These are phyloP conservation scores for Thalia dealbata DNA, from an alignment of 176 grass and related monocot species.

Conservation along the genomic window DNA sequence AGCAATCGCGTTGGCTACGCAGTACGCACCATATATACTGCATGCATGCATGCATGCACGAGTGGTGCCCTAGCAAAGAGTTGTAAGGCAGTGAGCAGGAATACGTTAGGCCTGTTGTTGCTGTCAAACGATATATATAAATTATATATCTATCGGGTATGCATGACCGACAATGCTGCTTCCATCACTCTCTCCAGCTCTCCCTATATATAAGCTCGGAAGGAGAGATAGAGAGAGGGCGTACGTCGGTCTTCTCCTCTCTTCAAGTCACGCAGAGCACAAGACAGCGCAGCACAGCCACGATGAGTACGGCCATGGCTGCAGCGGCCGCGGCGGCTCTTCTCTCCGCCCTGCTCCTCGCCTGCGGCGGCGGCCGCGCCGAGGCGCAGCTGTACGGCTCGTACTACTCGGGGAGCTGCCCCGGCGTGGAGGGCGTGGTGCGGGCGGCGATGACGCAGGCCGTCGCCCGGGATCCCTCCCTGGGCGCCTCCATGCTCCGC, in stretches of 20 bases:
- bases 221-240: background rate
- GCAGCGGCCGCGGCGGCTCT: background rate
- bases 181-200: background rate
- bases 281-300: too few species aligned
- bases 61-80: too few species aligned
- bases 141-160: too few species aligned
- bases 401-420: background rate
- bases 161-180: background rate
- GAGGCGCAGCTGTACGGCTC: background rate
- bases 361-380: background rate
- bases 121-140: too few species aligned
- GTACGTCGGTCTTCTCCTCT: too few species aligned
- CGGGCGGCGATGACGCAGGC: conserved; percentile 4
- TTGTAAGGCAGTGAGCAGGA: too few species aligned
- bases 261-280: too few species aligned
- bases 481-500: conserved; percentile 65
- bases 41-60: too few species aligned
- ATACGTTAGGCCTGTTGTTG: too few species aligned
- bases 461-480: background rate
- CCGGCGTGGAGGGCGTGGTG: background rate
- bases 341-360: background rate
- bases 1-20: too few species aligned
- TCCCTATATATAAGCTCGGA: background rate
- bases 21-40: too few species aligned
- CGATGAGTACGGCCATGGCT: background rate